Evolutionary conservation across 2,329 filamentous ascomycete genomes (phyloP).

Genomic region (Epichloe brachyelytri): DNA sequence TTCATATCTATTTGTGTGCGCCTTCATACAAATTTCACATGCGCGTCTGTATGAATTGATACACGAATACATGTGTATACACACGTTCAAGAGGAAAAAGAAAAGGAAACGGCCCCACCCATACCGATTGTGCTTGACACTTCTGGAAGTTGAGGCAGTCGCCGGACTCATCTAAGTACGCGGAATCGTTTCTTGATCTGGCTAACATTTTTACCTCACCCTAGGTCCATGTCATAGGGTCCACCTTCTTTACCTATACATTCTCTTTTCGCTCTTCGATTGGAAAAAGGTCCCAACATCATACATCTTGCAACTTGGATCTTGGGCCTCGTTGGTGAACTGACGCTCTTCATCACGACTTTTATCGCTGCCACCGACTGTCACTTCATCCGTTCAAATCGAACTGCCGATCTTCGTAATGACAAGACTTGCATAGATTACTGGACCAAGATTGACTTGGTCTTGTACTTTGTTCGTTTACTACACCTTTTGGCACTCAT

Average conservation of each 20-base stretch:
- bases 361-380: constrained; percentile 53
- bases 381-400: constrained; percentile 42
- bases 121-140: too few relatives aligned
- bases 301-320: constrained; percentile 74
- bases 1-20: too few relatives aligned
- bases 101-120: too few relatives aligned
- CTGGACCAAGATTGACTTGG: constrained; percentile 43
- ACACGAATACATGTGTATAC: too few relatives aligned
- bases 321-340: constrained; percentile 58
- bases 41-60: too few relatives aligned
- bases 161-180: not conserved
- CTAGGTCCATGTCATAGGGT: constrained; percentile 74
- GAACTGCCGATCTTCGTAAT: constrained; percentile 13
- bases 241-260: constrained; percentile 74
- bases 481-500: constrained; percentile 49
- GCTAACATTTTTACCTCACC: not conserved
- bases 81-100: too few relatives aligned
- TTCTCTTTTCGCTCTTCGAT: constrained; percentile 78
- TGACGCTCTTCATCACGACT: constrained; percentile 56
- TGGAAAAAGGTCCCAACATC: constrained; percentile 67
- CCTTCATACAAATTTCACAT: too few relatives aligned
- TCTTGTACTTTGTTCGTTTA: constrained; percentile 55
- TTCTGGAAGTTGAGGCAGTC: not conserved
- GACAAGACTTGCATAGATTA: constrained; percentile 21
- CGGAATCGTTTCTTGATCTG: not conserved